Conservation (phyloP, 768 basidiomycete species). For the Dentipellis fragilis region DNA sequence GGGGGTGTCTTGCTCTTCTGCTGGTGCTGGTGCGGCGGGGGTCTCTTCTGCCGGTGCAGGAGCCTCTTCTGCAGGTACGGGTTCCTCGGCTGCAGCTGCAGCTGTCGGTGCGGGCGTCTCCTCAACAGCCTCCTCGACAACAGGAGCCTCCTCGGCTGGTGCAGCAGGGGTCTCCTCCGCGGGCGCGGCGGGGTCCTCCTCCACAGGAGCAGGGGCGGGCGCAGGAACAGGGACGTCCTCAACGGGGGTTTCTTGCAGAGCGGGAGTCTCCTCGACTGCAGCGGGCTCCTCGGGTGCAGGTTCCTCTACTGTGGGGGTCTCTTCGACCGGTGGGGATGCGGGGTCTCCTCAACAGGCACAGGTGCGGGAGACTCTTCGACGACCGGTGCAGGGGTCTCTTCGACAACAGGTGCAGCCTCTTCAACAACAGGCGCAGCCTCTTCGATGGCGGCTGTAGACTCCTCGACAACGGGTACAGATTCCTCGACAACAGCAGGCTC, state of each 20-base stretch:
- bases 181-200: background rate
- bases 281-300: background rate
- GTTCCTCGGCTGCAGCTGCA: background rate
- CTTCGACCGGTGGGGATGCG: background rate
- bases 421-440: background rate
- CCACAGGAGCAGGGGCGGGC: background rate
- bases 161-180: background rate
- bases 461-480: background rate
- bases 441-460: background rate
- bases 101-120: background rate
- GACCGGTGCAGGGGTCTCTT: background rate
- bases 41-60: background rate
- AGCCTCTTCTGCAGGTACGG: background rate
- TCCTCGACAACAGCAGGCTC: background rate
- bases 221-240: background rate
- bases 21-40: background rate
- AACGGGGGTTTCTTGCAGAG: background rate
- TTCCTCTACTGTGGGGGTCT: conserved; percentile 2
- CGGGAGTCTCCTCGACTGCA: conserved; percentile 5
- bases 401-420: background rate
- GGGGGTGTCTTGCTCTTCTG: background rate
- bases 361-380: background rate
- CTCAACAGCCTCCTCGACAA: background rate
- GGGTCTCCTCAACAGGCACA: background rate
- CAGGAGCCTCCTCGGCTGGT: background rate